A percentile compares a stretch with the other conserved stretches of the same genome.
Conservation (phyloP, 1,139 yeast species). For the Nadsonia commutata region DNA sequence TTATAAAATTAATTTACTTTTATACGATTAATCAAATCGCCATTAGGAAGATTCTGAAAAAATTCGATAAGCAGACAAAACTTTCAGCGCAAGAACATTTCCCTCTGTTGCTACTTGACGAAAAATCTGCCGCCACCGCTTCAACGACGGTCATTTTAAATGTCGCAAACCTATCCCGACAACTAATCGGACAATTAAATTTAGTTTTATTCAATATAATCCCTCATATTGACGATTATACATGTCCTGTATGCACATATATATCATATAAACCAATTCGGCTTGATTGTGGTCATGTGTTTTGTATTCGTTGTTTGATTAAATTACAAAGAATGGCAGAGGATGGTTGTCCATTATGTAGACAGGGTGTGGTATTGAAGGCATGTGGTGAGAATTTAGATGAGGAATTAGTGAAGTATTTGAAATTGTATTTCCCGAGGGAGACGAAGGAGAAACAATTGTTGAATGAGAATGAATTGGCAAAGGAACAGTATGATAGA, state of each 20-base stretch:
- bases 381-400: slow-evolving; percentile 55
- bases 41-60: slow-evolving; percentile 74
- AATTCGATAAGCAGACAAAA: slow-evolving; percentile 71
- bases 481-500: slow-evolving; percentile 24
- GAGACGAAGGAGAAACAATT: slow-evolving; percentile 49
- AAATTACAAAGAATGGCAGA: slow-evolving; percentile 45
- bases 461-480: slow-evolving; percentile 43
- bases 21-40: slow-evolving; percentile 74
- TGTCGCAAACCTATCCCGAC: neutral
- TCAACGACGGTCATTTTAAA: slow-evolving; percentile 3
- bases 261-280: slow-evolving; percentile 60
- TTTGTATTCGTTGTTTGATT: slow-evolving; percentile 58
- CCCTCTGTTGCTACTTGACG: slow-evolving; percentile 10
- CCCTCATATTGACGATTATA: slow-evolving; percentile 62
- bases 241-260: slow-evolving; percentile 57
- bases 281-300: slow-evolving; percentile 47
- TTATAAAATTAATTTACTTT: slow-evolving; percentile 45
- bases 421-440: slow-evolving; percentile 48
- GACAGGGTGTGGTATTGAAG: slow-evolving; percentile 37
- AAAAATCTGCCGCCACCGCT: slow-evolving; percentile 4
- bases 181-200: slow-evolving; percentile 39
- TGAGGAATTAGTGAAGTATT: slow-evolving; percentile 33
- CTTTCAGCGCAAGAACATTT: slow-evolving; percentile 27
- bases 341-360: slow-evolving; percentile 54
- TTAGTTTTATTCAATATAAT: slow-evolving; percentile 36